Percentiles rank a stretch among this genome's conserved stretches.
phyloP scores from a whole-genome alignment of 495 filamentous ascomycete genomes.

The Neurospora sp. region DNA sequence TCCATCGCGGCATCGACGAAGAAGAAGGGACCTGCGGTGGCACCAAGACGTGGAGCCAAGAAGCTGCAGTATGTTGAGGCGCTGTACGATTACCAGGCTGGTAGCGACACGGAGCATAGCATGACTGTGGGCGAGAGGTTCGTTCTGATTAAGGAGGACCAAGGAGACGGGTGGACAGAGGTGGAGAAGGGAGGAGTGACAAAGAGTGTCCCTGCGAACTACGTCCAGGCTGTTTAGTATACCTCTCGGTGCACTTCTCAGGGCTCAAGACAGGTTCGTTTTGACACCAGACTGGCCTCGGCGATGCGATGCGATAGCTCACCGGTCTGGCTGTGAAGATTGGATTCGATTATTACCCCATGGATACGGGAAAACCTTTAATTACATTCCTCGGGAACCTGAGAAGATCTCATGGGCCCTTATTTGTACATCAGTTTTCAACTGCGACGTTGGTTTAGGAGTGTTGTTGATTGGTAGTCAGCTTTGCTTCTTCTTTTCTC shows the following conservation, averaged over 20 bases:
- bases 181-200: conserved; percentile 84
- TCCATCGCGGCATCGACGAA: conserved; percentile 51
- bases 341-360: background rate
- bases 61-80: conserved; percentile 93
- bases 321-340: background rate
- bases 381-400: background rate
- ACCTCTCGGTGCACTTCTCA: background rate
- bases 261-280: background rate
- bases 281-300: background rate
- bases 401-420: background rate
- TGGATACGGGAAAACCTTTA: background rate
- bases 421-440: background rate
- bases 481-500: background rate
- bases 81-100: conserved; percentile 81
- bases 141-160: conserved; percentile 72
- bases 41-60: conserved; percentile 85
- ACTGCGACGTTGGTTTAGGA: background rate
- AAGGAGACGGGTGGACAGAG: conserved; percentile 92
- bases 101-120: conserved; percentile 75
- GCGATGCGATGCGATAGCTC: background rate
- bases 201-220: conserved; percentile 91
- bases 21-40: conserved; percentile 89
- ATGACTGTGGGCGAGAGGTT: conserved; percentile 90
- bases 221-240: conserved; percentile 63
- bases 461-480: background rate